phyloP scores from a whole-genome alignment of 2,329 filamentous ascomycete genomes.

The Aspergillus nomiae region DNA sequence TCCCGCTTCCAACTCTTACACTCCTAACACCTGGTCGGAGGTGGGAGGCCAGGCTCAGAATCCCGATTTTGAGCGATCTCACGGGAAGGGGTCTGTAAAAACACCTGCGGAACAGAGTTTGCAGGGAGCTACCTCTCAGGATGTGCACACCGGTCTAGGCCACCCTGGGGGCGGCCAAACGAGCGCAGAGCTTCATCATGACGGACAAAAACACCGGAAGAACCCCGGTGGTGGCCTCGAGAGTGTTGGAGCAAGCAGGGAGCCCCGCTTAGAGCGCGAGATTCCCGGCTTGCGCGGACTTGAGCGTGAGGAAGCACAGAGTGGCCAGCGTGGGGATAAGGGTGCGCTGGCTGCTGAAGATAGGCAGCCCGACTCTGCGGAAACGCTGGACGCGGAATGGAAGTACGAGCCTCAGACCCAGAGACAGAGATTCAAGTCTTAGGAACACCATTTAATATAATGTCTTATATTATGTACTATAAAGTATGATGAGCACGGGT shows the following conservation, averaged over 20 bases:
- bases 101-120: slow-evolving; percentile 51
- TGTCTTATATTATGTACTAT: slow-evolving; percentile 1
- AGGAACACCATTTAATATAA: background rate
- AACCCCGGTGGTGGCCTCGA: slow-evolving; percentile 46
- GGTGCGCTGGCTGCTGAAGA: slow-evolving; percentile 32
- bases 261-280: slow-evolving; percentile 24
- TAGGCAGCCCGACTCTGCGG: slow-evolving; percentile 32
- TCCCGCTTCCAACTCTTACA: slow-evolving; percentile 54
- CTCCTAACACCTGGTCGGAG: slow-evolving; percentile 42
- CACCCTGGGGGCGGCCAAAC: slow-evolving; percentile 55
- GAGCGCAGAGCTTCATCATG: slow-evolving; percentile 50
- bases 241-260: slow-evolving; percentile 42
- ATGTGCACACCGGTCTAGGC: slow-evolving; percentile 57
- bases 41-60: slow-evolving; percentile 45
- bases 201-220: slow-evolving; percentile 46
- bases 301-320: slow-evolving; percentile 28
- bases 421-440: slow-evolving; percentile 15
- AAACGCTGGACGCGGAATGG: slow-evolving; percentile 28
- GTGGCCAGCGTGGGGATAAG: slow-evolving; percentile 29
- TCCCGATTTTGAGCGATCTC: slow-evolving; percentile 37
- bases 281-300: slow-evolving; percentile 31
- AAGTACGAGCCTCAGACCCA: slow-evolving; percentile 31
- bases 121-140: slow-evolving; percentile 54
- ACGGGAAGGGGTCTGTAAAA: slow-evolving; percentile 45
- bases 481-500: slow-evolving; percentile 11